phyloP scores from a whole-genome alignment of 352 stramenopile species.

The Peronosclerospora sorghi region DNA sequence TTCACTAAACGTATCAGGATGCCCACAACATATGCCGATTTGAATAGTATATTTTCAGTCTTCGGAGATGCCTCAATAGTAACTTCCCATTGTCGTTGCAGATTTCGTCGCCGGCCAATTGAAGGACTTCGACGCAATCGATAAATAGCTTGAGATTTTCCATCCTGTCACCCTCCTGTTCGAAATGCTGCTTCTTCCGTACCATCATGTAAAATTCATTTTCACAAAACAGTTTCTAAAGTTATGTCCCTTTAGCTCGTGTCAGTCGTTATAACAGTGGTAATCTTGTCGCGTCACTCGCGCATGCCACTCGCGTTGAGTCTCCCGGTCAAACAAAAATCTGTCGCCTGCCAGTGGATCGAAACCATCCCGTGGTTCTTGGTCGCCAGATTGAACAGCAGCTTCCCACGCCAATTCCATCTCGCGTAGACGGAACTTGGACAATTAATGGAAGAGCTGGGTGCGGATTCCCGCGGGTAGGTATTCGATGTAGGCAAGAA shows the following conservation, averaged over 20 bases:
- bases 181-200: constrained; percentile 9
- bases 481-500: constrained; percentile 32
- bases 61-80: constrained; percentile 26
- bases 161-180: background rate
- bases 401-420: constrained; percentile 35
- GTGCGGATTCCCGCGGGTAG: constrained; percentile 26
- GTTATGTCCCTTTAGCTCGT: constrained; percentile 7
- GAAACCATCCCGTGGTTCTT: constrained; percentile 11
- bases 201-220: constrained; percentile 31
- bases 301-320: constrained; percentile 18
- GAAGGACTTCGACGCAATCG: constrained; percentile 43
- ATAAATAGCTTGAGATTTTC: constrained; percentile 26
- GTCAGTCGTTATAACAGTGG: constrained; percentile 2
- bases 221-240: constrained; percentile 38
- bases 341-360: constrained; percentile 15
- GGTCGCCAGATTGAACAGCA: background rate
- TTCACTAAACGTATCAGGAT: constrained; percentile 28
- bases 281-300: constrained; percentile 12
- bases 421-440: constrained; percentile 29
- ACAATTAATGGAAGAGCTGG: constrained; percentile 31
- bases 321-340: constrained; percentile 32
- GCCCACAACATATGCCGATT: constrained; percentile 50
- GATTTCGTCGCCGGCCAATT: constrained; percentile 51
- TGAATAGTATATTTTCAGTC: constrained; percentile 62
- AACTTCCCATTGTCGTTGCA: constrained; percentile 30